These are phyloP conservation scores for Melastoma malabathricum DNA, from an alignment of 345 rosid genomes.

Conservation along the genomic window DNA sequence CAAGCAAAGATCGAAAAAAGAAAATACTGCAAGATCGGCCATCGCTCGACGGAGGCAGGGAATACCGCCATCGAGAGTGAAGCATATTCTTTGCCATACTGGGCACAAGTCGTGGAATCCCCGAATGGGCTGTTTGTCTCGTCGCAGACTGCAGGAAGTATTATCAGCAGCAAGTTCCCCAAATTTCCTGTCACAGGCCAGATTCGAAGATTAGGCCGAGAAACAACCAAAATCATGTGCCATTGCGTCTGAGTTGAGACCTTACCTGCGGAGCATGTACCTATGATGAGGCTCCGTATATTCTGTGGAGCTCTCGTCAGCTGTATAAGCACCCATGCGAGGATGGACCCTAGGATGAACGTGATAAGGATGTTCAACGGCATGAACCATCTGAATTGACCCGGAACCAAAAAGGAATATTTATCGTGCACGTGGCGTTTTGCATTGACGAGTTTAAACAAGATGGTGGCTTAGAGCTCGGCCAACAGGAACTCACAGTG, in stretches of 20 bases:
- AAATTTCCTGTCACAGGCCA: slow-evolving; percentile 18
- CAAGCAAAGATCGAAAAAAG: background rate
- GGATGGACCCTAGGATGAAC: slow-evolving; percentile 14
- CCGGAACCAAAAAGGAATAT: background rate
- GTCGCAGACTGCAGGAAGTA: slow-evolving; percentile 14
- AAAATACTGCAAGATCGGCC: no score
- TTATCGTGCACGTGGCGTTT: background rate
- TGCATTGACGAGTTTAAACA: no score
- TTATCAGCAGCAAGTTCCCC: slow-evolving; percentile 13
- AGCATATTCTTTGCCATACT: slow-evolving; percentile 15
- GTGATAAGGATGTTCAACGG: slow-evolving; percentile 15
- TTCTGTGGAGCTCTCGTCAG: slow-evolving; percentile 13
- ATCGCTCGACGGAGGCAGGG: background rate
- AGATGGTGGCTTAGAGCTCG: background rate
- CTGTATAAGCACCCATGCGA: slow-evolving; percentile 13
- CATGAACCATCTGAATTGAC: slow-evolving; percentile 18
- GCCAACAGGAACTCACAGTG: slow-evolving; percentile 20
- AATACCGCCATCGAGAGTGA: slow-evolving; percentile 17
- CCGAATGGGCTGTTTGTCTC: slow-evolving; percentile 15
- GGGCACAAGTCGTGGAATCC: slow-evolving; percentile 10
- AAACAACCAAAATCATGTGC: no score
- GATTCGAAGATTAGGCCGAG: no score
- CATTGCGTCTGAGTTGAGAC: no score
- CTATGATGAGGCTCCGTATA: slow-evolving; percentile 15
- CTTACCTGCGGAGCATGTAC: slow-evolving; percentile 19